Conservation (phyloP, 306 rosid species). For the Glycine tomentella region DNA sequence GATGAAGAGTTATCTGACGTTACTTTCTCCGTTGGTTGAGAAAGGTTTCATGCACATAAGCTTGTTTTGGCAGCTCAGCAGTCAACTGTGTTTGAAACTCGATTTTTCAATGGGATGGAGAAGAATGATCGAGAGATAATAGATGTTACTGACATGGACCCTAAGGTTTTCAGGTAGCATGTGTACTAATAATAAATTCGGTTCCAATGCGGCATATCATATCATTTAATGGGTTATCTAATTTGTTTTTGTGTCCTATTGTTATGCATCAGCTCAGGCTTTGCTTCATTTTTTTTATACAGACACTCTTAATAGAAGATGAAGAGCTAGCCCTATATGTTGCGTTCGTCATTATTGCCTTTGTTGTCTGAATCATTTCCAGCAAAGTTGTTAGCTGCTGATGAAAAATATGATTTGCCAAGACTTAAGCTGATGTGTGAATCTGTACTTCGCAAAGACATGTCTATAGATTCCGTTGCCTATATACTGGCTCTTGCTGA, state of each 20-base stretch:
- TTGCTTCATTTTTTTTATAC: too few relatives aligned
- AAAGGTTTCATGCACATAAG: too few relatives aligned
- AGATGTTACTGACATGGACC: constrained; percentile 55
- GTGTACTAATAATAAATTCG: not conserved
- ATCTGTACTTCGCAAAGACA: constrained; percentile 84
- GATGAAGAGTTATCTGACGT: too few relatives aligned
- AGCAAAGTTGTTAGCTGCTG: constrained; percentile 77
- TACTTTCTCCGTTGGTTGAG: too few relatives aligned
- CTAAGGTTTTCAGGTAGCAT: constrained; percentile 85
- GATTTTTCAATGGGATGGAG: too few relatives aligned
- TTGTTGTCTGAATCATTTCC: constrained; percentile 74
- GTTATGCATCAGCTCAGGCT: too few relatives aligned
- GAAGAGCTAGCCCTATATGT: constrained; percentile 57
- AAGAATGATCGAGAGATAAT: too few relatives aligned
- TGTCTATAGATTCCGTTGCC: constrained; percentile 84
- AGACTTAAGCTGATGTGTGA: constrained; percentile 91
- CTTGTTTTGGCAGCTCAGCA: too few relatives aligned
- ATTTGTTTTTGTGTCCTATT: constrained; percentile 37
- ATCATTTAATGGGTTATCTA: constrained; percentile 33
- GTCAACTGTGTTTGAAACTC: too few relatives aligned
- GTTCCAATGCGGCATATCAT: not conserved
- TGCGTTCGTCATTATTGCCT: constrained; percentile 45
- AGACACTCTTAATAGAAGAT: too few relatives aligned
- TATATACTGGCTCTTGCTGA: constrained; percentile 88
- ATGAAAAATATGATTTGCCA: constrained; percentile 76